These are phyloP conservation scores for Malus sieversii DNA, from an alignment of 306 rosid species.

Conservation along the genomic window DNA sequence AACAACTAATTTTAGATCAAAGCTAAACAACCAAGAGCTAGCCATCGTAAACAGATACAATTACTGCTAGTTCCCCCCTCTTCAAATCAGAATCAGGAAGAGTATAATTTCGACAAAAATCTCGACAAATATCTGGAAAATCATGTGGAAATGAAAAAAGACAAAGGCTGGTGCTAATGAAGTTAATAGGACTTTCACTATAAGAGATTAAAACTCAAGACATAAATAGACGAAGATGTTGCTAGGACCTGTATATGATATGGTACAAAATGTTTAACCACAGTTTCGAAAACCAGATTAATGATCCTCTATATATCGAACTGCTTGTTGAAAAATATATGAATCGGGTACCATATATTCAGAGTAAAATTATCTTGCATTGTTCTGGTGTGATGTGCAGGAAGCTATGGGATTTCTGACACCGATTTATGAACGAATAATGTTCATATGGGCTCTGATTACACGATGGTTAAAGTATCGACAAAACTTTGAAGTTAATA, in stretches of 20 bases:
- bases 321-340: background rate
- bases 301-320: background rate
- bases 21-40: too few species aligned
- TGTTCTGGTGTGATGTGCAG: constrained; percentile 1
- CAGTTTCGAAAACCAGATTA: too few species aligned
- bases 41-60: too few species aligned
- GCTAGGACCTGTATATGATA: background rate
- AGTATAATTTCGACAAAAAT: too few species aligned
- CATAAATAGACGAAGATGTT: background rate
- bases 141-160: too few species aligned
- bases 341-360: background rate
- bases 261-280: background rate
- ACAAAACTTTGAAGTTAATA: constrained; percentile 18
- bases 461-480: constrained; percentile 5
- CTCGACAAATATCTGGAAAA: too few species aligned
- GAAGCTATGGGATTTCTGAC: constrained; percentile 10
- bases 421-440: background rate
- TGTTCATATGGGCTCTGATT: constrained; percentile 2
- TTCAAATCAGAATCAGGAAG: too few species aligned
- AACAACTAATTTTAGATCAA: too few species aligned
- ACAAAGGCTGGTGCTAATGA: too few species aligned
- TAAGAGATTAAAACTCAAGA: background rate
- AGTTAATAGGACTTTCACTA: background rate
- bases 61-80: too few species aligned
- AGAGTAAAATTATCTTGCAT: background rate